Evolutionary conservation across 768 basidiomycete species (phyloP).

Genomic region (Leccinum truebloodii): DNA sequence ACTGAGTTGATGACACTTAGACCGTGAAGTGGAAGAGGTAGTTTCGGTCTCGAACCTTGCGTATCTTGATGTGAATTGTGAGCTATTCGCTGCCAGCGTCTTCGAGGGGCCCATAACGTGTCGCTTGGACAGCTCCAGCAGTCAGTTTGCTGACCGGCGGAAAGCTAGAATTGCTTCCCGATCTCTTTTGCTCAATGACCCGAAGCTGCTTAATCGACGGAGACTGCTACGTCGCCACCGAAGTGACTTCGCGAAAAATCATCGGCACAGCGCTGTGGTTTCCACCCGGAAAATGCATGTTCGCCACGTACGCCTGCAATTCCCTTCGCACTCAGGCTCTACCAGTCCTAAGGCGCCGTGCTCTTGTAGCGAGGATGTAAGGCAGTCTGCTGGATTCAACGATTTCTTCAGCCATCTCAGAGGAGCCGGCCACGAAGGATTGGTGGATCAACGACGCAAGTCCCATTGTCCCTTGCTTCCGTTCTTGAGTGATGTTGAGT

Average conservation of each 20-base stretch:
- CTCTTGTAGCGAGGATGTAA: not conserved
- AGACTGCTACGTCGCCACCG: constrained; percentile 7
- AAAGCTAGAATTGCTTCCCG: constrained; percentile 6
- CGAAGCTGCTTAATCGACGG: constrained; percentile 7
- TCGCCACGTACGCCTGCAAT: not conserved
- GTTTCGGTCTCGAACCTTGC: not conserved
- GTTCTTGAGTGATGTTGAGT: not conserved
- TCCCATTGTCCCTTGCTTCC: not conserved
- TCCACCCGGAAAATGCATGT: constrained; percentile 4
- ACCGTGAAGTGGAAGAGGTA: constrained; percentile 1
- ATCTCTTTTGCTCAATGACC: constrained; percentile 3
- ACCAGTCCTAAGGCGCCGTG: too few relatives aligned
- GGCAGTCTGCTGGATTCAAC: not conserved
- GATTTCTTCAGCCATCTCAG: constrained; percentile 1
- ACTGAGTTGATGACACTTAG: not conserved
- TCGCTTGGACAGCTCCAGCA: not conserved
- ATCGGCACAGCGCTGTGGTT: constrained; percentile 8
- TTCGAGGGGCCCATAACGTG: not conserved
- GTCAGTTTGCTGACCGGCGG: constrained; percentile 1
- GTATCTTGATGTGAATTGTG: not conserved
- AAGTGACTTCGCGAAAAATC: constrained; percentile 2
- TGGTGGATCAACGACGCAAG: constrained; percentile 7
- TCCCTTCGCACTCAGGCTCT: not conserved
- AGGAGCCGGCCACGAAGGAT: constrained; percentile 1
- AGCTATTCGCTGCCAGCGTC: not conserved